Evolutionary conservation across 2,329 filamentous ascomycete genomes (phyloP).

Genomic region (Leptographium galeiforme): DNA sequence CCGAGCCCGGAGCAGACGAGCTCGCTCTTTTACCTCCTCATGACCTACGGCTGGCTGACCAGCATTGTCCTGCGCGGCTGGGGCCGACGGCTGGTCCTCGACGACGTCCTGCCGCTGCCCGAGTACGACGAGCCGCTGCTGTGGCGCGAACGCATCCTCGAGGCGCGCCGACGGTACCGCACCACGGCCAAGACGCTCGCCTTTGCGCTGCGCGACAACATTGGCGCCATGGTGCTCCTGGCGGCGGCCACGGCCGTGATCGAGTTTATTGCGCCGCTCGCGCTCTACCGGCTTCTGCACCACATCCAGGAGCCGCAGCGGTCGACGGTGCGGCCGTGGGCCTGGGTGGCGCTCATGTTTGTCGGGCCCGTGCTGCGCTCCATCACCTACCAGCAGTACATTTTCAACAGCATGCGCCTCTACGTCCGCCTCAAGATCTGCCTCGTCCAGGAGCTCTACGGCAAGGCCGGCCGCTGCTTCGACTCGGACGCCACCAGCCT

Average conservation of each 20-base stretch:
- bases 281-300: conserved; percentile 37
- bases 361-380: conserved; percentile 34
- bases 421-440: conserved; percentile 42
- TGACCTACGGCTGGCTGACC: conserved; percentile 37
- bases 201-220: conserved; percentile 27
- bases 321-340: conserved; percentile 31
- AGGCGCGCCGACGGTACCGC: conserved; percentile 27
- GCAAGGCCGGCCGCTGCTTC: conserved; percentile 23
- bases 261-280: conserved; percentile 39
- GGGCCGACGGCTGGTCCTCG: conserved; percentile 28
- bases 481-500: conserved; percentile 30
- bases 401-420: conserved; percentile 43
- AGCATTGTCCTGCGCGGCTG: conserved; percentile 34
- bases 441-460: conserved; percentile 45
- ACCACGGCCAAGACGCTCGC: conserved; percentile 32
- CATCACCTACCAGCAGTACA: conserved; percentile 40
- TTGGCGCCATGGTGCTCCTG: conserved; percentile 32
- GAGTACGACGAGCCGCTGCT: conserved; percentile 42
- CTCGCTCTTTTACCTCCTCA: conserved; percentile 33
- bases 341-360: conserved; percentile 33
- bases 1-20: conserved; percentile 38
- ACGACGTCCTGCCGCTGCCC: conserved; percentile 33
- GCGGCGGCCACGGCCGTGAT: conserved; percentile 22
- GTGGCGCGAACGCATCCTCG: conserved; percentile 28
- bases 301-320: conserved; percentile 33